phyloP scores from a whole-genome alignment of 495 filamentous ascomycete genomes.

The Aspergillus egyptiacus region DNA sequence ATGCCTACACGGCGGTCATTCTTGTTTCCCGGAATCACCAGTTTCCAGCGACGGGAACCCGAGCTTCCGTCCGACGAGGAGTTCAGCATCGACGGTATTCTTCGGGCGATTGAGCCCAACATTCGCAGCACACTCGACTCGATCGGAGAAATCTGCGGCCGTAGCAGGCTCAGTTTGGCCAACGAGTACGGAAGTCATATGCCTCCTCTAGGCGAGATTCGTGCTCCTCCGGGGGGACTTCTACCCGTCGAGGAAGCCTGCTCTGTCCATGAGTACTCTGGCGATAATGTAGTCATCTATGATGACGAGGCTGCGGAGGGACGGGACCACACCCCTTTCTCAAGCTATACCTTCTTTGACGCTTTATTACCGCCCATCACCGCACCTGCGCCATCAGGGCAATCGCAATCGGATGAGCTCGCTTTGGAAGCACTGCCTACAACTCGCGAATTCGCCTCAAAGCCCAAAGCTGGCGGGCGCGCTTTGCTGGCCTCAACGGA shows the following conservation, averaged over 20 bases:
- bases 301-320: slow-evolving; percentile 34
- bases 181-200: slow-evolving; percentile 61
- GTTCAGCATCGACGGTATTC: slow-evolving; percentile 56
- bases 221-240: slow-evolving; percentile 31
- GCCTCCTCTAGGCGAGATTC: slow-evolving; percentile 54
- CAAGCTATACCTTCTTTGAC: slow-evolving; percentile 30
- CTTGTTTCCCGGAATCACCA: slow-evolving; percentile 20
- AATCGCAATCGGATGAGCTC: slow-evolving; percentile 9
- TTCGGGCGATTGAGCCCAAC: slow-evolving; percentile 54
- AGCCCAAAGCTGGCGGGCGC: slow-evolving; percentile 25
- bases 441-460: slow-evolving; percentile 31
- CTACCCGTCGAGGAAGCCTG: slow-evolving; percentile 40
- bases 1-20: slow-evolving; percentile 36
- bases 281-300: slow-evolving; percentile 32
- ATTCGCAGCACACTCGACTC: slow-evolving; percentile 52
- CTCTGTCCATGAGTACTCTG: slow-evolving; percentile 28
- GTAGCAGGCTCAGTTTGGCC: slow-evolving; percentile 54
- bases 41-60: slow-evolving; percentile 16
- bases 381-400: background rate
- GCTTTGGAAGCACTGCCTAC: slow-evolving; percentile 9
- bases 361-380: slow-evolving; percentile 7
- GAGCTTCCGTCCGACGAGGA: slow-evolving; percentile 45
- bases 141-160: slow-evolving; percentile 59
- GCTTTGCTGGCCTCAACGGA: slow-evolving; percentile 25
- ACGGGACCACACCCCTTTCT: slow-evolving; percentile 26